phyloP scores from a whole-genome alignment of 495 filamentous ascomycete species.

The Penicillium lividum region DNA sequence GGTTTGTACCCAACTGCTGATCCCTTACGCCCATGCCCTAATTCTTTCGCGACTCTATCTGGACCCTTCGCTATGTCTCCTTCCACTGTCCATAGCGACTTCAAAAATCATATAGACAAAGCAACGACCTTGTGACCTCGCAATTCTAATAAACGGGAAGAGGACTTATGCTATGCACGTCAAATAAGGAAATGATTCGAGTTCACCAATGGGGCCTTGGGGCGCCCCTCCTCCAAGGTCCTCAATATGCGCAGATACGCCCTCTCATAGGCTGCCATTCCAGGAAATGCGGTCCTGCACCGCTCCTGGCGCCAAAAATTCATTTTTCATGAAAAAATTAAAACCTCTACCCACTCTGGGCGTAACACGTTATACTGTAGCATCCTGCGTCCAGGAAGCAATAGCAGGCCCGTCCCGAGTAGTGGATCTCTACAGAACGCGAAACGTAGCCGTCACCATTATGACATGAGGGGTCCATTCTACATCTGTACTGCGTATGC shows the following conservation, averaged over 20 bases:
- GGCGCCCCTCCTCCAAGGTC: constrained; percentile 33
- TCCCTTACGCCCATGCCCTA: not conserved
- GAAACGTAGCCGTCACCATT: constrained; percentile 14
- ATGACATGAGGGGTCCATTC: constrained; percentile 5
- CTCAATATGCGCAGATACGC: constrained; percentile 20
- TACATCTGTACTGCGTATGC: not conserved
- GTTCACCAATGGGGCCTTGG: constrained; percentile 23
- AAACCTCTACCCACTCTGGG: constrained; percentile 3
- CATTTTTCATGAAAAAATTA: constrained; percentile 2
- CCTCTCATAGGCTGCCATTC: constrained; percentile 25
- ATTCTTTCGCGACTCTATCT: constrained; percentile 7
- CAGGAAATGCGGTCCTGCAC: constrained; percentile 14
- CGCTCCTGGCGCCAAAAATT: constrained; percentile 32
- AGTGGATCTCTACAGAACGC: constrained; percentile 13
- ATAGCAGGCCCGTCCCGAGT: constrained; percentile 25
- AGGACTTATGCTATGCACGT: constrained; percentile 12
- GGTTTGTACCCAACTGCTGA: not conserved
- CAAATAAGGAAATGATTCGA: not conserved
- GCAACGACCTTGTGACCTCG: not conserved
- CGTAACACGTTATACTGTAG: constrained; percentile 1
- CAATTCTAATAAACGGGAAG: not conserved
- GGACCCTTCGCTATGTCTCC: constrained; percentile 13
- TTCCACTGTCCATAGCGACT: not conserved
- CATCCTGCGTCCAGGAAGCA: constrained; percentile 24
- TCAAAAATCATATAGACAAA: constrained; percentile 7